These are phyloP conservation scores for Tricholoma terreum DNA, from an alignment of 768 basidiomycete genomes.

Conservation along the genomic window DNA sequence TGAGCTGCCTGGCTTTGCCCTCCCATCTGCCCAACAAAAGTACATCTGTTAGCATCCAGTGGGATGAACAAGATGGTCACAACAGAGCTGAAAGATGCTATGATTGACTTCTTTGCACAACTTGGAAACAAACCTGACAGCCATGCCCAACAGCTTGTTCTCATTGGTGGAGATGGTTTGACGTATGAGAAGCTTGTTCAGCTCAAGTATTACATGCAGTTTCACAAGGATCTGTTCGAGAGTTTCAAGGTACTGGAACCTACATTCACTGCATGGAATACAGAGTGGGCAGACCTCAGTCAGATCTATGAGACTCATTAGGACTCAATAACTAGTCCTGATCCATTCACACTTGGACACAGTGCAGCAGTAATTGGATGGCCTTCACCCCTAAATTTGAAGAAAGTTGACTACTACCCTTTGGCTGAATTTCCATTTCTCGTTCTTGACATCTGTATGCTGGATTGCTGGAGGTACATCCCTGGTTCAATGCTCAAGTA, in stretches of 20 bases:
- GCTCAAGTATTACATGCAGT: neutral
- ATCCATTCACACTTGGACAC: neutral
- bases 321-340: neutral
- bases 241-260: neutral
- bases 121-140: conserved; percentile 22
- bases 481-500: neutral
- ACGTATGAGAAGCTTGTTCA: conserved; percentile 28
- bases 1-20: conserved; percentile 13
- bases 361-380: neutral
- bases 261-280: neutral
- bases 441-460: neutral
- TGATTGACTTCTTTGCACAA: conserved; percentile 33
- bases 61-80: conserved; percentile 25
- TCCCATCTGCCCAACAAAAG: conserved; percentile 3
- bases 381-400: neutral
- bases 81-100: conserved; percentile 27
- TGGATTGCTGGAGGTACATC: neutral
- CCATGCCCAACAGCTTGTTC: conserved; percentile 19
- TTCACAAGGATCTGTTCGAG: neutral
- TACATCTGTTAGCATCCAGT: conserved; percentile 28
- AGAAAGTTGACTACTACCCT: neutral
- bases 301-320: neutral
- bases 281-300: neutral
- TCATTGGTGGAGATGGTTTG: conserved; percentile 33
- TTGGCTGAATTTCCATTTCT: neutral